phyloP scores from a whole-genome alignment of 305 asterid genomes.

The Galium porrigens region DNA sequence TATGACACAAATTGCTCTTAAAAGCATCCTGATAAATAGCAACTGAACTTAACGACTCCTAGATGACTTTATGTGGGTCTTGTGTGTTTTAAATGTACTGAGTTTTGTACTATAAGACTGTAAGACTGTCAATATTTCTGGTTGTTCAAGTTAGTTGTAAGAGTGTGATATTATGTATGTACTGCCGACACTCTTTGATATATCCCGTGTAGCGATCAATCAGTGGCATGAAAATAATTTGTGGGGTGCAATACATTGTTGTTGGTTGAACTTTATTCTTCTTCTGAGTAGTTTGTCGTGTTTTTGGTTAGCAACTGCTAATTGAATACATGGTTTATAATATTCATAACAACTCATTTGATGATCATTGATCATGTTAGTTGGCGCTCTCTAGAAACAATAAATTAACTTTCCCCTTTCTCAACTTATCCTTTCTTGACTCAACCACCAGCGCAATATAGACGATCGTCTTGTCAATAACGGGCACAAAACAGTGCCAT shows the following conservation, averaged over 20 bases:
- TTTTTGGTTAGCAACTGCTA: neutral
- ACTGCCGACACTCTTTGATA: neutral
- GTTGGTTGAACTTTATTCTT: neutral
- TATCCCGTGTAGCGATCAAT: neutral
- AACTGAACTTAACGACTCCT: neutral
- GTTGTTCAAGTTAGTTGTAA: neutral
- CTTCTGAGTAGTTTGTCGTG: neutral
- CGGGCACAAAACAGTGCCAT: too few relatives aligned
- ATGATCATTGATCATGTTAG: too few relatives aligned
- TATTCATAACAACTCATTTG: neutral
- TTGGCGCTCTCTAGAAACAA: neutral
- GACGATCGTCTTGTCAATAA: too few relatives aligned
- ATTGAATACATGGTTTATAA: neutral
- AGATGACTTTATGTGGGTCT: neutral
- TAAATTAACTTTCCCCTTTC: too few relatives aligned
- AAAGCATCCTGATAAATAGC: constrained; percentile 5
- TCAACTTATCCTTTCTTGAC: too few relatives aligned
- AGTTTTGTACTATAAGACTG: neutral
- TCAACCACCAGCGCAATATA: too few relatives aligned
- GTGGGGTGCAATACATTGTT: neutral
- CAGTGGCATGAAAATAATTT: neutral
- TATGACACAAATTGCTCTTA: constrained; percentile 77
- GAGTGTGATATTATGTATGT: neutral
- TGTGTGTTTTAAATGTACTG: neutral
- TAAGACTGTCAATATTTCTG: neutral